Evolutionary conservation across 78 protist species (phyloP), one percentile per base, ranked within the genome.

Genomic region (Dictyostelium citrinum): DNA sequence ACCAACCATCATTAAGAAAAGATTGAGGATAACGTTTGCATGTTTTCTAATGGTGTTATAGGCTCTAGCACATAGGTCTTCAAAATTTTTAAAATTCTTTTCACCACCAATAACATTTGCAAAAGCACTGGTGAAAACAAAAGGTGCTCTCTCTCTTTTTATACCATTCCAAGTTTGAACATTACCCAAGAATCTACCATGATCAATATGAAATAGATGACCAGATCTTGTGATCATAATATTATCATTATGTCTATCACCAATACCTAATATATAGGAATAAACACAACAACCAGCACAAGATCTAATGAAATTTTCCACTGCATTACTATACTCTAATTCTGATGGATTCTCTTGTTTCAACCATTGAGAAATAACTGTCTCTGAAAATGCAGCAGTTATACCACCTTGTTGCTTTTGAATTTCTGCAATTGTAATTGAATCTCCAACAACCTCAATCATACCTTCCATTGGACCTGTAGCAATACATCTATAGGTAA

Each of bases 131-230:
- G 93, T 81, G 58, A 92, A 93, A 39, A 99, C 98, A 77, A 99
- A 99, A 2, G 99, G 99, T 11, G 99, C 95, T 20, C 98, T 82
- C 85, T 99, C 99, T 22, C 99, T 84, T 81, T 95, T 91, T 60
- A 98, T 74, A 3, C 91, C 84, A 24, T 88, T 78, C 74, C 86
- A 85, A 70, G 90, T 90, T 70, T 97, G 90, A 12, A 61, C 79
- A 64, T 98, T 96, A 9, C 98, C 98, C 27, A 98, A 85, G 49
- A 98, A 97, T 60, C 95, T 96, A 16, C 98, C 98, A 90, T 97
- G 97, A 82, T 98, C 98, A 75, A 98, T 98, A 91, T 97, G 99
- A 90, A 98, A 98, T 20, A 97, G 71, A 17, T 90, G 93, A 12
- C 99, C 99, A n/a, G 77, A 29, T 33, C 55, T 68, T 0, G 92